Conservation (phyloP, 1,139 yeast genomes). For the Candida anutae region DNA sequence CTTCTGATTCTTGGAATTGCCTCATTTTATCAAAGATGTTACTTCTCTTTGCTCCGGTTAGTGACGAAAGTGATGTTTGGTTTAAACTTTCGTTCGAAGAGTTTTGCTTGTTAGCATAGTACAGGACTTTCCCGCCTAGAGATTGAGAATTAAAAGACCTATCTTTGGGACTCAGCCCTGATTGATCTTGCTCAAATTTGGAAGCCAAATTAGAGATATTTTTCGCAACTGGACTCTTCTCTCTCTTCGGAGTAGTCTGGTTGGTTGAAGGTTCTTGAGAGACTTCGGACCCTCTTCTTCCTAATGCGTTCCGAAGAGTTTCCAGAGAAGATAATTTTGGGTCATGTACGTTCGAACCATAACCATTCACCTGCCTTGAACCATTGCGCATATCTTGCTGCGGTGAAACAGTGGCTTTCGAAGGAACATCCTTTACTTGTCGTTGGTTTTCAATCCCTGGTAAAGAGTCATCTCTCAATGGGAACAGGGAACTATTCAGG, state of each 20-base stretch:
- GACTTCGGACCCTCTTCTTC: no score
- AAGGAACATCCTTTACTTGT: no score
- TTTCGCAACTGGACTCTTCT: not conserved
- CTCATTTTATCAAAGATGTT: conserved; percentile 32
- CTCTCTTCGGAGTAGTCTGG: not conserved
- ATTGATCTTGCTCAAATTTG: conserved; percentile 9
- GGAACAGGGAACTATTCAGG: no score
- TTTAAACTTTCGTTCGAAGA: conserved; percentile 6
- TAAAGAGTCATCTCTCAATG: no score
- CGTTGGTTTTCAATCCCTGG: no score
- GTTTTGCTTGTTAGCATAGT: conserved; percentile 9
- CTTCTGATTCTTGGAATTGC: conserved; percentile 27
- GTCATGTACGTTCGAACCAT: no score
- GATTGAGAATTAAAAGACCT: conserved; percentile 3
- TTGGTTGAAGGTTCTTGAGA: not conserved
- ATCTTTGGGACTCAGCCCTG: conserved; percentile 1
- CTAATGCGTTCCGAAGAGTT: no score
- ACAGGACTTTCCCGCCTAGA: conserved; percentile 7
- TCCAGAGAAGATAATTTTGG: no score
- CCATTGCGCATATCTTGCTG: no score
- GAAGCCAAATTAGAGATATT: conserved; percentile 11
- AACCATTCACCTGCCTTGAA: no score
- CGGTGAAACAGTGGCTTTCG: no score
- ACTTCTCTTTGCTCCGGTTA: conserved; percentile 12
- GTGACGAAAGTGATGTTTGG: conserved; percentile 6